Evolutionary conservation across 2,329 filamentous ascomycete genomes (phyloP).

Genomic region (Boeremia exigua): DNA sequence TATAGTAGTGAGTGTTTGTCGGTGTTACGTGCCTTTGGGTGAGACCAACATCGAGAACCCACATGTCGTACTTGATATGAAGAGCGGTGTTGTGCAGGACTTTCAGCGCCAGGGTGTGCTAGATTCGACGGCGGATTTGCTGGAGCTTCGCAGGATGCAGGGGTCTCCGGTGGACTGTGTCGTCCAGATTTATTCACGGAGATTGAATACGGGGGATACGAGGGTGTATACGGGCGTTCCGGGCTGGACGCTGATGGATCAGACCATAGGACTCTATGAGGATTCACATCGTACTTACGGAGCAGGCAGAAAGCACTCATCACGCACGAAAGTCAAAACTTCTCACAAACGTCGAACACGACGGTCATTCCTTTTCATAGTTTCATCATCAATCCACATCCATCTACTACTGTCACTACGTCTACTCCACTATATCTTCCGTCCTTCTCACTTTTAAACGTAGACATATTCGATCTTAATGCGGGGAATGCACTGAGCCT

Average conservation of each 20-base stretch:
- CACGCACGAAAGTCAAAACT: conserved; percentile 26
- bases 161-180: conserved; percentile 12
- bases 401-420: conserved; percentile 26
- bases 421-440: conserved; percentile 26
- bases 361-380: conserved; percentile 23
- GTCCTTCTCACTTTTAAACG: conserved; percentile 26
- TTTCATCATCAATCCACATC: conserved; percentile 24
- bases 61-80: conserved; percentile 15
- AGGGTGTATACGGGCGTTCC: conserved; percentile 11
- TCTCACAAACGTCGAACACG: conserved; percentile 20
- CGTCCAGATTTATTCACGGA: conserved; percentile 13
- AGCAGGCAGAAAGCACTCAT: conserved; percentile 26
- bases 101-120: conserved; percentile 15
- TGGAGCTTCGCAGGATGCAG: conserved; percentile 10
- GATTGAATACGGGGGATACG: conserved; percentile 9
- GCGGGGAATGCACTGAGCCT: conserved; percentile 23
- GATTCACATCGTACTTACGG: conserved; percentile 21
- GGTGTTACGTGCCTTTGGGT: conserved; percentile 16
- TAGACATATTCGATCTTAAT: conserved; percentile 27
- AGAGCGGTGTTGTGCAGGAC: conserved; percentile 17
- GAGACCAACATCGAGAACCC: conserved; percentile 12
- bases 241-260: conserved; percentile 11
- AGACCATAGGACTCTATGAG: conserved; percentile 13
- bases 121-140: conserved; percentile 14
- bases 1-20: conserved; percentile 18